Evolutionary conservation across 768 basidiomycete genomes (phyloP).

Genomic region (Boletus rubropictus): DNA sequence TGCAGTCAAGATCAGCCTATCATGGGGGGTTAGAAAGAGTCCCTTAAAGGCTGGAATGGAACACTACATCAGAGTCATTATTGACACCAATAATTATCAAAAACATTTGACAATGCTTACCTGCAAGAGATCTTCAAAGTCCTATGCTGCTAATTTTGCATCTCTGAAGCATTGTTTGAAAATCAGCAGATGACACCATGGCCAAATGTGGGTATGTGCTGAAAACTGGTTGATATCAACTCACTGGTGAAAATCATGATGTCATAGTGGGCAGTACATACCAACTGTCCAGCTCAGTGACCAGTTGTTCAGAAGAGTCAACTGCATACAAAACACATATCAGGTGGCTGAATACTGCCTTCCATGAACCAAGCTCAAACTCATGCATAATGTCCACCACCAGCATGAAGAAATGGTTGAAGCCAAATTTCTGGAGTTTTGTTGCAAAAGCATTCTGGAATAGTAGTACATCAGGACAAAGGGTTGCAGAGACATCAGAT

Average conservation of each 20-base stretch:
- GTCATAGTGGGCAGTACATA: no score
- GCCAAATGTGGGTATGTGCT: constrained; percentile 24
- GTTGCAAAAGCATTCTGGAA: neutral
- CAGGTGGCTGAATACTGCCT: constrained; percentile 32
- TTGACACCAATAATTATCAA: no score
- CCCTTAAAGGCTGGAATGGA: constrained; percentile 34
- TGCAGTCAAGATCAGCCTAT: constrained; percentile 17
- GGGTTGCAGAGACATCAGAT: no score
- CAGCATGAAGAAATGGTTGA: constrained; percentile 26
- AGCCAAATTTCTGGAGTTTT: neutral
- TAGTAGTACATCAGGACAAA: neutral
- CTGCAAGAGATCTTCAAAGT: constrained; percentile 27
- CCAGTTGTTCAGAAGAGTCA: neutral
- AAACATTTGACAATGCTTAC: neutral
- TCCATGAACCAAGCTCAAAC: constrained; percentile 33
- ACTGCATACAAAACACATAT: constrained; percentile 26
- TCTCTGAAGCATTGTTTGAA: constrained; percentile 12
- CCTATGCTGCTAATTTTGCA: constrained; percentile 21
- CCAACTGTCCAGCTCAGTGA: constrained; percentile 23
- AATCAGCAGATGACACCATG: constrained; percentile 19
- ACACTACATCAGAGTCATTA: constrained; percentile 23
- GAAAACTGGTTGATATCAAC: constrained; percentile 1
- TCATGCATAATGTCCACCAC: constrained; percentile 37
- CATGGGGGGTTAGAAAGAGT: constrained; percentile 26
- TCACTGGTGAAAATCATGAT: no score